Base-by-base conservation (phyloP, 2,329 filamentous ascomycete species). In the Clarireedia monteithiana region DNA sequence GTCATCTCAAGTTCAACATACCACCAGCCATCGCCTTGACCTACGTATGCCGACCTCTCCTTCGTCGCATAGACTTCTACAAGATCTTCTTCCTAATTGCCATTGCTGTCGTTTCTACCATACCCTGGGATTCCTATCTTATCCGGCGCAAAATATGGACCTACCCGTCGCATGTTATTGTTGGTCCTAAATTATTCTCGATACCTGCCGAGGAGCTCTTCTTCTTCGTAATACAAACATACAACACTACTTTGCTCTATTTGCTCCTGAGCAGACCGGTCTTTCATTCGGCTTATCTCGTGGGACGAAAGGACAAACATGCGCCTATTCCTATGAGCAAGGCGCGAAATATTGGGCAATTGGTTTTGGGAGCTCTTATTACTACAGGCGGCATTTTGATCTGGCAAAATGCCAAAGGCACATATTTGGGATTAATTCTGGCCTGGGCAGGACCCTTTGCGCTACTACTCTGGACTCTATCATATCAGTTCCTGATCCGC, bases 181-280 rank as follows among this genome's bases (percentile, higher is more conserved):
- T 85, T 38, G 87, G 86, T 0, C 76, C 76, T 0, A 84, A 75
- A 1, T 67, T 88, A 15, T 81, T 80, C 63, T 73, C 74, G n/a
- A 86, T 90, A 17, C 86, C 87, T 0, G 68, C 78, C 4, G 87
- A 90, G 64, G 86, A 90, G 67, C 70, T 89, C 4, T 89, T 89
- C 71, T 90, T 90, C 75, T 90, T 90, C 67, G 71, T 88, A 20
- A 80, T 90, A 24, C 87, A 90, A 70, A 89, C 86, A 1, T 89
- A 88, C 69, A 87, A 82, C 64, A 88, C 86, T 0, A 78, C 81
- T 0, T 70, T 89, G 50, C 67, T 90, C 7, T 90, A 89, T 64
- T 74, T 88, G 9, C 70, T 89, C 1, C 68, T 85, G 20, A 88
- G 78, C 70, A 88, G 86, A 67, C 74, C 79, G 1, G 65, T 73